A percentile compares a stretch with the other conserved stretches of the same genome.
These are phyloP conservation scores for Penicillium janthinellum DNA, from an alignment of 2,329 filamentous ascomycete genomes.

Conservation along the genomic window DNA sequence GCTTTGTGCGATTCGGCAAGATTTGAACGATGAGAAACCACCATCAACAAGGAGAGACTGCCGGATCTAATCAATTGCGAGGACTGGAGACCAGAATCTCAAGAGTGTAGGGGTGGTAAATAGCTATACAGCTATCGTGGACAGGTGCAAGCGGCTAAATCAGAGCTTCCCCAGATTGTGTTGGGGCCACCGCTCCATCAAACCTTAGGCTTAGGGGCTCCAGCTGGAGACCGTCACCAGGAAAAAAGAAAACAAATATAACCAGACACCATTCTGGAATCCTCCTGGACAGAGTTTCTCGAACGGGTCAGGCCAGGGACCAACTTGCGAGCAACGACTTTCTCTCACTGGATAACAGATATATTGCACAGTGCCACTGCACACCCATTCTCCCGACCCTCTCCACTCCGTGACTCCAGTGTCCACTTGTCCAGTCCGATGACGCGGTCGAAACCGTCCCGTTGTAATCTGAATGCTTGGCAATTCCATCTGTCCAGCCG, in stretches of 20 bases:
- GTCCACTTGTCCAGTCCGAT: conserved; percentile 4
- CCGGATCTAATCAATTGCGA: not conserved
- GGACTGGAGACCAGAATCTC: not conserved
- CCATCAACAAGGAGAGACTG: too few species aligned
- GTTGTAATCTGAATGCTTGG: conserved; percentile 13
- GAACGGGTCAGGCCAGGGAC: not conserved
- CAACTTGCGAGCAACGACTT: not conserved
- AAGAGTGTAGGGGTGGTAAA: not conserved
- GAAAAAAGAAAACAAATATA: too few species aligned
- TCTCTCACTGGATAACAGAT: not conserved
- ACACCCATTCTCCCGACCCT: not conserved
- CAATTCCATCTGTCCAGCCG: not conserved
- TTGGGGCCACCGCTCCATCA: too few species aligned
- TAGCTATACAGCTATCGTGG: too few species aligned
- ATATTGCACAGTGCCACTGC: too few species aligned
- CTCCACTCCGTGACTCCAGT: not conserved
- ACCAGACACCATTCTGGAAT: not conserved
- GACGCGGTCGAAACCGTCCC: conserved; percentile 16
- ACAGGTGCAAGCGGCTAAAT: too few species aligned
- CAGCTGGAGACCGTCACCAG: not conserved
- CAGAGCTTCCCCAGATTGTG: too few species aligned
- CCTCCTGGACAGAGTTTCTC: not conserved
- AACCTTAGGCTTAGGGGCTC: not conserved
- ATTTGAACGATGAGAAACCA: not conserved
- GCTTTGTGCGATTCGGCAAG: conserved; percentile 9